Evolutionary conservation across 805 yeast genomes (phyloP), one percentile per base, ranked within the genome.

Genomic region (Lachancea sp.): DNA sequence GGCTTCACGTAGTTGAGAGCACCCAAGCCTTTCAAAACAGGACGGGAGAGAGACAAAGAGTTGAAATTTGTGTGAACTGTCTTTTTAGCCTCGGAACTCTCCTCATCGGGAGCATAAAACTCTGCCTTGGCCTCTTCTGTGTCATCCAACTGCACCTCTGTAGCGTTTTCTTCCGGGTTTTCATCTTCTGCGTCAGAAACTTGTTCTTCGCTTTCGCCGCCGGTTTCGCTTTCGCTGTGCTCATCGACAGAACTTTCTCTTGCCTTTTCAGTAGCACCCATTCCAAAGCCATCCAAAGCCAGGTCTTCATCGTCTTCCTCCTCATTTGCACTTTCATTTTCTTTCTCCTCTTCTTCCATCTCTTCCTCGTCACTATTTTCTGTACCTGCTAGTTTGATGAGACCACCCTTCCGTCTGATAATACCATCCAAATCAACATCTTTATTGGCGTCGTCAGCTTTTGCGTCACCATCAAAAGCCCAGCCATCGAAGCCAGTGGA

Each of bases 371-470:
- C 61, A 3, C 62, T 69, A 10, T 57, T 60, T 15, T 67, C 71
- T 13, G 71, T 65, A 38, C 74, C 78, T 0, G 75, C 79, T 44
- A 78, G 58, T 42, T 77, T 76, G 4, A 75, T 69, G 44, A 82
- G 69, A 35, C 95, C 87, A 63, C 96, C 95, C 56, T 86, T 90
- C 63, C 90, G 76, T 67, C 82, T 80, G 54, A 91, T 85, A 44
- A 91, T 91, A 12, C 81, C 80, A 57, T 91, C 96, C 49, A 91
- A 72, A 69, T 91, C 96, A 8, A 88, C 95, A 49, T 81, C 86
- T 50, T 75, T 77, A 45, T 59, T 72, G 3, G 38, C 45, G 17
- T 52, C 56, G 32, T 45, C 55, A 9, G 48, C 54, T 19, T 53
- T 53, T 3, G 51, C 49, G 40, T 61, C 66, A 44, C 77, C 78